Base-by-base conservation (phyloP, 2,329 filamentous ascomycete genomes). In the Calonectria hawksworthii region DNA sequence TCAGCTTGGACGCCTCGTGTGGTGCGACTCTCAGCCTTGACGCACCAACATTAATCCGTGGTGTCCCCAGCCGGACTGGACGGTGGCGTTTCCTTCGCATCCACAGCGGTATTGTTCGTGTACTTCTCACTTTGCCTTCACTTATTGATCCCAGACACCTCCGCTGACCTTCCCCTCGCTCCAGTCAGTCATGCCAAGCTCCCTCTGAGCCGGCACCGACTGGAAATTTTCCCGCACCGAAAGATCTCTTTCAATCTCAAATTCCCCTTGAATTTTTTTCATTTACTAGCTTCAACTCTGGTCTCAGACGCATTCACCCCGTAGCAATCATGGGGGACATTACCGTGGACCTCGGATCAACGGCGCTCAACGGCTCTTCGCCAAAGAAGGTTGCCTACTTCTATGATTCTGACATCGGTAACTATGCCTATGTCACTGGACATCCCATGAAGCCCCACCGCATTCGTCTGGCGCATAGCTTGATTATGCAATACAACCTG, bases 381-480 rank as follows among this genome's bases (percentile, higher is more conserved):
- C 86, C 88, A 68, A 98, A 97, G 87, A 95, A 96, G 83, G 95
- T 99, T 73, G 96, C 96, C 71, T 99, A 99, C 87, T 99, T 99
- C 86, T 99, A 99, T 90, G 96, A 99, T 84, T 98, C 95, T 4
- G 96, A 99, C 87, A 97, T 99, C 83, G 96, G 96, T 78, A 99
- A 99, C 86, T 99, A 98, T 88, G 96, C 96, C 84, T 99, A 99
- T 83, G 95, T 98, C 73, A 96, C 95, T 76, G 96, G 95, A 26
- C 97, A 99, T 88, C 97, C 97, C 52, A 99, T 99, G 97, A 99
- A 99, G 86, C 97, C 97, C 76, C 98, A 98, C 91, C 94, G 97
- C 28, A 93, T 99, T 81, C 95, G 96, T 26, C 88, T 99, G 79
- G 98, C 97, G 65, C 98, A 99, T 85, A 97, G 98, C 82, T 90